phyloP scores from a whole-genome alignment of 495 filamentous ascomycete genomes.

The Jackrogersella multiformis region DNA sequence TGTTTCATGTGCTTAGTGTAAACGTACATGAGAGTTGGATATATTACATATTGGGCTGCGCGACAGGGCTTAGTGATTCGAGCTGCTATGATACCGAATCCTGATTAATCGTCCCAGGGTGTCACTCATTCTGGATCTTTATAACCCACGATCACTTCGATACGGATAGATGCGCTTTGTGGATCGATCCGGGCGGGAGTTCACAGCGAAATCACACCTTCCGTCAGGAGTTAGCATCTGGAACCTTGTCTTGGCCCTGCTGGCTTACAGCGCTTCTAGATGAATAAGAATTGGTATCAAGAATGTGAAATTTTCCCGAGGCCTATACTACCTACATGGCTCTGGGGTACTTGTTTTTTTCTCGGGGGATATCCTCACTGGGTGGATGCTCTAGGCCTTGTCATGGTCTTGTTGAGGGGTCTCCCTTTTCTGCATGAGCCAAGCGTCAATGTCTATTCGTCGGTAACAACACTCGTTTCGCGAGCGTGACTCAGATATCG shows the following conservation, averaged over 20 bases:
- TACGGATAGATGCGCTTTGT: neutral
- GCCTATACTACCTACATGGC: neutral
- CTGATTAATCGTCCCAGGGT: neutral
- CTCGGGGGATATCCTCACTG: neutral
- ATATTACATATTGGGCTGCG: conserved; percentile 5
- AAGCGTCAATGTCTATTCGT: conserved; percentile 24
- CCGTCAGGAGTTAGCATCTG: conserved; percentile 33
- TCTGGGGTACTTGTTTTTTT: conserved; percentile 5
- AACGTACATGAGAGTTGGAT: conserved; percentile 7
- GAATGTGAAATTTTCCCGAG: neutral
- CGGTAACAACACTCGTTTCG: conserved; percentile 31
- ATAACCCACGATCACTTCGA: conserved; percentile 7
- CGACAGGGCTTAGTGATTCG: conserved; percentile 3
- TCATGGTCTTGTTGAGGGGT: conserved; percentile 3
- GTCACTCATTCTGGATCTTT: conserved; percentile 5
- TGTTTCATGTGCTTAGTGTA: conserved; percentile 31
- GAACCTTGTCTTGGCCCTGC: conserved; percentile 21
- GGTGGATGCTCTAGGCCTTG: conserved; percentile 13
- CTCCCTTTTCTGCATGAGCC: conserved; percentile 14
- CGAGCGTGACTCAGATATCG: conserved; percentile 23
- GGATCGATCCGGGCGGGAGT: neutral
- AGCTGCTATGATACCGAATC: neutral
- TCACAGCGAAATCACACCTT: conserved; percentile 32
- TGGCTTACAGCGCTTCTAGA: conserved; percentile 3
- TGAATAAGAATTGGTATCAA: neutral